Evolutionary conservation across 1,284 basidiomycete genomes (phyloP).

Genomic region (Marasmius sp.): DNA sequence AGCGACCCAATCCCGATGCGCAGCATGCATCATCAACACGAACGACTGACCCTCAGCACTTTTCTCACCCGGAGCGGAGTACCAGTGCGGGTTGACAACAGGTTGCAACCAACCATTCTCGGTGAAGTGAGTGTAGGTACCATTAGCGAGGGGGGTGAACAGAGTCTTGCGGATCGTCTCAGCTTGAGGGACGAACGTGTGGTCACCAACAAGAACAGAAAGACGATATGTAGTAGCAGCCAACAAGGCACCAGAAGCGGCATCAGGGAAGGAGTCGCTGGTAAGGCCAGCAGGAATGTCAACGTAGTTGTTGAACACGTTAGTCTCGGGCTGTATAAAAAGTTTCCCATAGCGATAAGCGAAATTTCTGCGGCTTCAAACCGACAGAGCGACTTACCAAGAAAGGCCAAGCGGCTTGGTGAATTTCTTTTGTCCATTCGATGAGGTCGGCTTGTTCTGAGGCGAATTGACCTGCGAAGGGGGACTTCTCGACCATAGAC

Average conservation of each 20-base stretch:
- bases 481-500: conserved; percentile 53
- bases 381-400: conserved; percentile 34
- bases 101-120: conserved; percentile 62
- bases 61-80: conserved; percentile 42
- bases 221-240: conserved; percentile 77
- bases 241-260: conserved; percentile 73
- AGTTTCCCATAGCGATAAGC: conserved; percentile 1
- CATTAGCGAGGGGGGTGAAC: conserved; percentile 26
- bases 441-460: conserved; percentile 48
- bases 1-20: conserved; percentile 68
- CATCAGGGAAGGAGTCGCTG: conserved; percentile 65
- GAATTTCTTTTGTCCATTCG: conserved; percentile 60
- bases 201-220: conserved; percentile 49
- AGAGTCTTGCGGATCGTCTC: conserved; percentile 55
- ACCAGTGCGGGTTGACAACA: conserved; percentile 70
- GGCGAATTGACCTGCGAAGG: conserved; percentile 35
- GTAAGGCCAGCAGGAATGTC: conserved; percentile 38
- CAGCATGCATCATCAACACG: conserved; percentile 67
- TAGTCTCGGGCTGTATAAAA: conserved; percentile 27
- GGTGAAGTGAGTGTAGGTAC: conserved; percentile 43
- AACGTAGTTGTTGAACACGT: conserved; percentile 76
- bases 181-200: conserved; percentile 53
- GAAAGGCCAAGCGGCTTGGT: conserved; percentile 46
- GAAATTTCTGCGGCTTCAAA: neutral
- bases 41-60: conserved; percentile 72